phyloP scores from a whole-genome alignment of 768 basidiomycete genomes.

The Russula sp. region DNA sequence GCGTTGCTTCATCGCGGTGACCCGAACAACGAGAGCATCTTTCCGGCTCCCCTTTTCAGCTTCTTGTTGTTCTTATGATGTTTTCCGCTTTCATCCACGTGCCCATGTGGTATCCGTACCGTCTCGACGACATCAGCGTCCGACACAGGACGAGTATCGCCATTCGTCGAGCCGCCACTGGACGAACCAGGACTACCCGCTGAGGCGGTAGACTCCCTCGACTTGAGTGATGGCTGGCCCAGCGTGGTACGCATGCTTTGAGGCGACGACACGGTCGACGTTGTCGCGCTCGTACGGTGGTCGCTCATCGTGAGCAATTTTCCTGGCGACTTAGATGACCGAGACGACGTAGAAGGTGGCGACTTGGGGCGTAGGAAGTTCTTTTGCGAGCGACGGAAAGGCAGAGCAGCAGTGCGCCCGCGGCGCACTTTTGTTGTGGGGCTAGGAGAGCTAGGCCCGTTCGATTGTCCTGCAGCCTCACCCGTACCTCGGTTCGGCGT shows the following conservation, averaged over 20 bases:
- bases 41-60: conserved; percentile 86
- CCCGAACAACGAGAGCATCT: conserved; percentile 78
- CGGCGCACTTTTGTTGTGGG: conserved; percentile 57
- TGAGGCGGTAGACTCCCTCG: conserved; percentile 75
- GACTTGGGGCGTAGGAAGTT: conserved; percentile 74
- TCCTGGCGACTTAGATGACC: conserved; percentile 36
- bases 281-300: conserved; percentile 46
- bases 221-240: conserved; percentile 68
- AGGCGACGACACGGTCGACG: conserved; percentile 52
- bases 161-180: conserved; percentile 65
- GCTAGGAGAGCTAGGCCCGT: conserved; percentile 44
- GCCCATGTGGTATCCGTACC: conserved; percentile 8
- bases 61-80: conserved; percentile 60
- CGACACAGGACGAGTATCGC: conserved; percentile 38
- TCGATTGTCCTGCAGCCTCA: conserved; percentile 39
- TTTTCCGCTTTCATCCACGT: conserved; percentile 47
- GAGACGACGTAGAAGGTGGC: conserved; percentile 49
- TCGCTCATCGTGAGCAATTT: conserved; percentile 44
- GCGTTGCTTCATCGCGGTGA: conserved; percentile 47
- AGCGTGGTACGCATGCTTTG: conserved; percentile 47
- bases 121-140: conserved; percentile 28
- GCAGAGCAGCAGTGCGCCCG: conserved; percentile 64
- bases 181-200: conserved; percentile 69
- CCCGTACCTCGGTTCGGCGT: conserved; percentile 60
- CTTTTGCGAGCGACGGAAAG: conserved; percentile 67